Evolutionary conservation across 73 alveolate genomes (phyloP), one percentile per base, ranked within the genome.

Genomic region (Durusdinium trenchii): DNA sequence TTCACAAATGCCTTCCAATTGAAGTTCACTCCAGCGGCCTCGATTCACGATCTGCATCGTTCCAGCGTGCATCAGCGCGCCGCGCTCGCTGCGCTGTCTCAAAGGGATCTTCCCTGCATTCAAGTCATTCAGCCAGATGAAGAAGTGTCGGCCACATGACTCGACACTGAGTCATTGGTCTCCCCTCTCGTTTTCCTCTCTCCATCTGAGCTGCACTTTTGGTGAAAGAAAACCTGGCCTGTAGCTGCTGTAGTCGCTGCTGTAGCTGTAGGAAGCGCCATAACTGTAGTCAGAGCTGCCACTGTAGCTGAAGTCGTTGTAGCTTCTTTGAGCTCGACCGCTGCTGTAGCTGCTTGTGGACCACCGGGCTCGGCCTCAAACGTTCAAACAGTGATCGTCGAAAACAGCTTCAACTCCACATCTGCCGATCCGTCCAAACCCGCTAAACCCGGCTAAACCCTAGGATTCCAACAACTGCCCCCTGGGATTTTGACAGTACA

Each of bases 321-420:
- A 52, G 43, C 95, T 60, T 47, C 48, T 40, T 16, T 51, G 78
- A 35, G 94, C 50, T 38, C 76, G 30, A 2, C 45, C n/a, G 10
- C 60, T n/a, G 85, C 54, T 0, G 35, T 26, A 26, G 62, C 64
- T 45, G 23, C 82, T 28, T 10, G 47, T 32, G 43, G 85, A 62
- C 95, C 95, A 87, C 7, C 95, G 84, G 46, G 84, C 95, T 7
- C 95, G 95, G 3, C 95, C 95, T 87, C 45, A 10, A 40, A 20
- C n/a, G n/a, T n/a, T n/a, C n/a, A n/a, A n/a, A n/a, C n/a, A n/a
- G n/a, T n/a, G n/a, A n/a, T n/a, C n/a, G n/a, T n/a, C n/a, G n/a
- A n/a, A n/a, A n/a, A n/a, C n/a, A n/a, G n/a, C n/a, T n/a, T n/a
- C n/a, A n/a, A n/a, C n/a, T n/a, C n/a, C n/a, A n/a, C n/a, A n/a